These are phyloP conservation scores for Phytopythium litorale DNA, from an alignment of 352 stramenopile genomes.

Conservation along the genomic window DNA sequence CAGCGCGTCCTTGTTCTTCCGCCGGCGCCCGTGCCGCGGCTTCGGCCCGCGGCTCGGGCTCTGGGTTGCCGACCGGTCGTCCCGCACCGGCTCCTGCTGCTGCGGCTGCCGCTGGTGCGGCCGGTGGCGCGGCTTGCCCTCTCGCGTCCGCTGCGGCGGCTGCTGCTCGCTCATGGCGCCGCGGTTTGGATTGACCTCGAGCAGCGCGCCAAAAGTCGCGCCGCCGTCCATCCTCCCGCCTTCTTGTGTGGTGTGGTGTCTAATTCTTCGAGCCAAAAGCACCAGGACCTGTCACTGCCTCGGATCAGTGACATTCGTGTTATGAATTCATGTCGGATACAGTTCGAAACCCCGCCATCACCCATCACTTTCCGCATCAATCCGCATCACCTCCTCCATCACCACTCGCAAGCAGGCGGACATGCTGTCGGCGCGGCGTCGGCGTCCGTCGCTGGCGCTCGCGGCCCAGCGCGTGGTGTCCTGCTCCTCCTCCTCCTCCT, in stretches of 20 bases:
- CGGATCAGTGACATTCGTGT: too few relatives aligned
- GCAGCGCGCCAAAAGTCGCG: neutral
- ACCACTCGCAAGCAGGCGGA: neutral
- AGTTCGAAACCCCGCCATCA: too few relatives aligned
- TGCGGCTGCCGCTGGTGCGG: neutral
- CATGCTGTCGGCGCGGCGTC: conserved; percentile 1
- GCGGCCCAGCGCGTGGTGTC: neutral
- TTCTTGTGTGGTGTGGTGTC: too few relatives aligned
- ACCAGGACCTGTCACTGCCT: too few relatives aligned
- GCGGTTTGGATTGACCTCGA: neutral
- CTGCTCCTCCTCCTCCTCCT: neutral
- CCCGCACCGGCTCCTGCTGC: neutral
- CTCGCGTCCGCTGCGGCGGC: neutral
- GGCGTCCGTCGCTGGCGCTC: neutral
- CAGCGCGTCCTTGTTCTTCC: conserved; percentile 15
- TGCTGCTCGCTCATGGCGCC: neutral
- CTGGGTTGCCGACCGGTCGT: neutral
- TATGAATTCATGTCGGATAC: too few relatives aligned
- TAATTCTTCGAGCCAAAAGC: too few relatives aligned
- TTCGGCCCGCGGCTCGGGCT: conserved; percentile 14
- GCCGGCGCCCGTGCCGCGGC: conserved; percentile 16
- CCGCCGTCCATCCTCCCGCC: too few relatives aligned
- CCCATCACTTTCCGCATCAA: too few relatives aligned
- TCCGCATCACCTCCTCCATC: too few relatives aligned
- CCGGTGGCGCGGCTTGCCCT: neutral